A percentile compares a stretch with the other conserved stretches of the same genome.
These are phyloP conservation scores for Begonia loranthoides DNA, from an alignment of 306 rosid species.

Conservation along the genomic window DNA sequence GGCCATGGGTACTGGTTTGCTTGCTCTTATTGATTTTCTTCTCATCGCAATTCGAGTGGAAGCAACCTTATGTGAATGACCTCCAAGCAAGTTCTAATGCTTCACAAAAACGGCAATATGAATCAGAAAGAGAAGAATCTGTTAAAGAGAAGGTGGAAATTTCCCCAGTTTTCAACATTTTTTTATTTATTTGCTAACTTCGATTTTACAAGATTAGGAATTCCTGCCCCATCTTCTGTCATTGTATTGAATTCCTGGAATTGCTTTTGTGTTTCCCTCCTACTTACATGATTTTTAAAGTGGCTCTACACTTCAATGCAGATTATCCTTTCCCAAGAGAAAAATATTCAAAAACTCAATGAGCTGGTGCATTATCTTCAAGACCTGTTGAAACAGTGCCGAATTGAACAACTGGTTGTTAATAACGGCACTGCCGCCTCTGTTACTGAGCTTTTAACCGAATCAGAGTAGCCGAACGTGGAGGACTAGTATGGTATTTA, in stretches of 20 bases:
- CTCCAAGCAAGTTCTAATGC: slow-evolving; percentile 24
- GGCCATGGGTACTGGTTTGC: slow-evolving; percentile 49
- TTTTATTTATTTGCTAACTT: too few species aligned
- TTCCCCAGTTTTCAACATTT: neutral
- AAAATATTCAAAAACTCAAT: neutral
- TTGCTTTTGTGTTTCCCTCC: too few species aligned
- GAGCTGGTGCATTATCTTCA: neutral
- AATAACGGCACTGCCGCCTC: neutral
- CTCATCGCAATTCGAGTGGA: slow-evolving; percentile 58
- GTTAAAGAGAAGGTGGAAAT: slow-evolving; percentile 41
- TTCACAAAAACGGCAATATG: slow-evolving; percentile 22
- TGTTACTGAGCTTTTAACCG: neutral
- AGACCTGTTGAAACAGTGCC: neutral
- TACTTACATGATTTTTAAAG: neutral
- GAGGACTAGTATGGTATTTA: neutral
- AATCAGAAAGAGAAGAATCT: slow-evolving; percentile 37
- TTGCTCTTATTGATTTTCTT: slow-evolving; percentile 39
- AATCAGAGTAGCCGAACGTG: neutral
- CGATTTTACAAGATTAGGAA: too few species aligned
- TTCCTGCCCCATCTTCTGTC: too few species aligned
- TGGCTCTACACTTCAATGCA: neutral
- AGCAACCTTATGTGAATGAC: slow-evolving; percentile 38
- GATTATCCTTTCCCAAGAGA: neutral
- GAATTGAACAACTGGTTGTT: neutral
- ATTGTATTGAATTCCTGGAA: too few species aligned